Base-by-base conservation (phyloP, 2,329 filamentous ascomycete genomes). In the Colletotrichum sp. region DNA sequence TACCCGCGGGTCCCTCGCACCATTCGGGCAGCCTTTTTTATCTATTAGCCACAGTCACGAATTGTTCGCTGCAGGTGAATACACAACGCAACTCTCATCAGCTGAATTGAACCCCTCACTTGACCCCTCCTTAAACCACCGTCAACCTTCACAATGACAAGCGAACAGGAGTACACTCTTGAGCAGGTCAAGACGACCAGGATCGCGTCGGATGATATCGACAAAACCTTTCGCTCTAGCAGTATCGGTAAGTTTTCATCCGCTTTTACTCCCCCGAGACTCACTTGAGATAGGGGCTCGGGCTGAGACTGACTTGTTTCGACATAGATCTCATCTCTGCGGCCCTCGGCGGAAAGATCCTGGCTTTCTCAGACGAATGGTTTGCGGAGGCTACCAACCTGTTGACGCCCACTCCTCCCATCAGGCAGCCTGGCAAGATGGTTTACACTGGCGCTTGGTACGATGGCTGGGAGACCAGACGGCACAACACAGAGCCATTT, bases 381-480 rank as follows among this genome's bases (percentile, higher is more conserved):
- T 94, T 94, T 81, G 92, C 92, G 59, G 90, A 92, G 79, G 92
- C 92, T 26, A 81, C 86, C 74, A 94, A 94, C 82, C 87, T 94
- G 73, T 82, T 94, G 77, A 94, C 89, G 34, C 91, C 92, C n/a
- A 91, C 89, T 28, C 83, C 92, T 34, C 92, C 92, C 49, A 90
- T 94, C 82, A 88, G 89, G 77, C 89, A 92, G 81, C 89, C 89
- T 2, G 92, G 92, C 77, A 93, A 93, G 84, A 94, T 94, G 89
- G 92, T 94, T 73, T 93, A 90, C 80, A 90, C 92, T 2, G 92
- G 92, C 65, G 92, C 92, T 62, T 94, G 92, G 92, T 94, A 93
- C 81, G 92, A 94, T 80, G 92, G 92, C 68, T 94, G 91, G 92
- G 92, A 94, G 84, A 94, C 92, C 15, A 87, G 92, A 67, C 86